Evolutionary conservation across 148 eudicot genomes (phyloP).

Genomic region (Dianthus caryophyllus): DNA sequence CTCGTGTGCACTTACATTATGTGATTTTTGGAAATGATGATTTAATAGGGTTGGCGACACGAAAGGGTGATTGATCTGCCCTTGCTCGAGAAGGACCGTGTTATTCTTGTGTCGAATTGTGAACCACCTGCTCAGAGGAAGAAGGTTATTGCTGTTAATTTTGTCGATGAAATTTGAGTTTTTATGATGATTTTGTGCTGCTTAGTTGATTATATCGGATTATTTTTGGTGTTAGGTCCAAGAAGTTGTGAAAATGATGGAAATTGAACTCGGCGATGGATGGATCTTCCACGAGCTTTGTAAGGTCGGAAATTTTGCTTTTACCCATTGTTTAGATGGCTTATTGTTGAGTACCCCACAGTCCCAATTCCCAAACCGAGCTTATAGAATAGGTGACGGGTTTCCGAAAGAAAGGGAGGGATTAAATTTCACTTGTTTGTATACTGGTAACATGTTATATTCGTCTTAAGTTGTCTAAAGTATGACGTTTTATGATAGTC

Average conservation of each 20-base stretch:
- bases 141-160: constrained; percentile 43
- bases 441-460: too few species aligned
- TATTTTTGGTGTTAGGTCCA: constrained; percentile 40
- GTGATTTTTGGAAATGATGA: neutral
- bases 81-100: constrained; percentile 44
- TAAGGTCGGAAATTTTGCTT: constrained; percentile 45
- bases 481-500: too few species aligned
- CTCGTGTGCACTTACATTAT: too few species aligned
- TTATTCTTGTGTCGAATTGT: constrained; percentile 51
- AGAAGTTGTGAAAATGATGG: constrained; percentile 84
- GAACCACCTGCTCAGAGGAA: constrained; percentile 66
- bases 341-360: too few species aligned
- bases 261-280: constrained; percentile 86
- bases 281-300: constrained; percentile 65
- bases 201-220: neutral
- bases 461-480: too few species aligned
- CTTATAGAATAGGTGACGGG: too few species aligned
- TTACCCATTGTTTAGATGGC: too few species aligned
- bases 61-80: constrained; percentile 50
- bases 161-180: neutral
- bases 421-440: too few species aligned
- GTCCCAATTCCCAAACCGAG: too few species aligned
- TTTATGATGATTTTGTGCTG: neutral
- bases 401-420: too few species aligned
- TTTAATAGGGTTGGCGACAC: constrained; percentile 69